Conservation (phyloP, 2,329 filamentous ascomycete genomes). For the Cercospora sp. region DNA sequence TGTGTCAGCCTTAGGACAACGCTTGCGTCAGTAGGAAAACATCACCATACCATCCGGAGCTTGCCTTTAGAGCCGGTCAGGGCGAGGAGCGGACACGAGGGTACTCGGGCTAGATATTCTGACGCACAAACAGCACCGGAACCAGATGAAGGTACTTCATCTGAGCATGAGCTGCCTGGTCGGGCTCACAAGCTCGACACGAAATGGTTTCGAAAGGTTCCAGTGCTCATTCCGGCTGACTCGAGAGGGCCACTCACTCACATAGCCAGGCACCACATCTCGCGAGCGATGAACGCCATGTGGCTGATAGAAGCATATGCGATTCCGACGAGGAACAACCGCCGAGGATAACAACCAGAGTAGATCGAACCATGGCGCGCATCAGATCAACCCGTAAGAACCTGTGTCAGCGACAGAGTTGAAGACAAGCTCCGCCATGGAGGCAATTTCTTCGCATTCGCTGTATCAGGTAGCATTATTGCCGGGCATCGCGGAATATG, state of each 20-base stretch:
- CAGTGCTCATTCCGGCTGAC: background rate
- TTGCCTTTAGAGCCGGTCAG: background rate
- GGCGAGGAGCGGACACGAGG: background rate
- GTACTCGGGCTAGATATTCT: background rate
- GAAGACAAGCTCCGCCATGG: background rate
- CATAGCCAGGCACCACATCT: background rate
- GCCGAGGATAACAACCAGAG: background rate
- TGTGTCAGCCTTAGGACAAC: background rate
- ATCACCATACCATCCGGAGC: background rate
- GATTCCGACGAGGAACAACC: background rate
- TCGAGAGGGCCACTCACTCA: background rate
- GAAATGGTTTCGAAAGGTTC: background rate
- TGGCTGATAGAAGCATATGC: slow-evolving; percentile 6
- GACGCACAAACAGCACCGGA: background rate
- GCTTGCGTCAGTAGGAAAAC: background rate
- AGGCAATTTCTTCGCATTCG: background rate
- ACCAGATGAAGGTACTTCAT: background rate
- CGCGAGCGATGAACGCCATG: slow-evolving; percentile 1
- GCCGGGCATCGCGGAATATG: background rate
- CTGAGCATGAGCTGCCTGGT: background rate
- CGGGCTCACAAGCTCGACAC: background rate
- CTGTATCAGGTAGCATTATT: background rate
- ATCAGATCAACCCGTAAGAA: background rate
- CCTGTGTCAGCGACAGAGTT: background rate
- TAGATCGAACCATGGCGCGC: background rate